These are phyloP conservation scores for Ananas comosus DNA, from an alignment of 176 grass and related monocot genomes.

Conservation along the genomic window DNA sequence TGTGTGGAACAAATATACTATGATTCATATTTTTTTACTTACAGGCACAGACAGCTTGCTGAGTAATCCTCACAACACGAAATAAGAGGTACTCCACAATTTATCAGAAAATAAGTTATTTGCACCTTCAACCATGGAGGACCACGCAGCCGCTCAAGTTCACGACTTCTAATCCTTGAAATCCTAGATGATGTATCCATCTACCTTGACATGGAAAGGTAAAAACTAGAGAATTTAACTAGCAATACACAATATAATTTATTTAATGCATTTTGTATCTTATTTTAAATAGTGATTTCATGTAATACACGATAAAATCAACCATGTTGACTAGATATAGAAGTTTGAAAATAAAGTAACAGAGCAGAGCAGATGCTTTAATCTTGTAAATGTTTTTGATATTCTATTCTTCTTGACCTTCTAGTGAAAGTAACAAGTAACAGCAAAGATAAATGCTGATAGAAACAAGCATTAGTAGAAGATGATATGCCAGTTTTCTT, in stretches of 20 bases:
- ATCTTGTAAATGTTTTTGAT: not conserved
- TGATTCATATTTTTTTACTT: constrained; percentile 5
- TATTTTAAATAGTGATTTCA: not conserved
- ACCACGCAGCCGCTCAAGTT: constrained; percentile 73
- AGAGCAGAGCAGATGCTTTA: not conserved
- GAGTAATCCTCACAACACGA: not conserved
- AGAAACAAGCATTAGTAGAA: not conserved
- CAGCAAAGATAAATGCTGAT: not conserved
- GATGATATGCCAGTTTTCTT: not conserved
- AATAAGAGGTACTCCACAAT: constrained; percentile 11
- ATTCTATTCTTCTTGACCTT: not conserved
- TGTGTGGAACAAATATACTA: constrained; percentile 30
- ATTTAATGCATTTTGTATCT: not conserved
- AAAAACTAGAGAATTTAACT: constrained; percentile 18
- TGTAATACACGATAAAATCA: not conserved
- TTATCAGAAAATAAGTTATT: constrained; percentile 11
- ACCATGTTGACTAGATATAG: not conserved
- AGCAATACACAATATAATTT: constrained; percentile 3
- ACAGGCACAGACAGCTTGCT: not conserved
- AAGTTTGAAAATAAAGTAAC: not conserved
- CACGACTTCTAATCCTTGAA: constrained; percentile 91
- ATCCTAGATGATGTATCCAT: constrained; percentile 98
- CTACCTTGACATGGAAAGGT: constrained; percentile 37
- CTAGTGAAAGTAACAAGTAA: not conserved
- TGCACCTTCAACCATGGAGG: constrained; percentile 86